phyloP scores from a whole-genome alignment of 306 rosid genomes.

The Argentina anserina region DNA sequence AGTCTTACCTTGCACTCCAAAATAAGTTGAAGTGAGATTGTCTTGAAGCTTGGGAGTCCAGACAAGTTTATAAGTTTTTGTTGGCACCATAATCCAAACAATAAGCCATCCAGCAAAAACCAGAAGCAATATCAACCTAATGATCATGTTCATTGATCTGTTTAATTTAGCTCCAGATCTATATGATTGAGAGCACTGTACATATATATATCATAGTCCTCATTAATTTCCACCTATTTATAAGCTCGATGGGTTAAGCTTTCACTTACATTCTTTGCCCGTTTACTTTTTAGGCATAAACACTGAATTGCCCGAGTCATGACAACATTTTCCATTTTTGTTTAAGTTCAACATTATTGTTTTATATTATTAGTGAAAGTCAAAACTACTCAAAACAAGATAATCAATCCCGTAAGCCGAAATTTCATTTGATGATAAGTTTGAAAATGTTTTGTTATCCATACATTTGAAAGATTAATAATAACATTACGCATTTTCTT shows the following conservation, averaged over 20 bases:
- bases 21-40: conserved; percentile 45
- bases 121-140: conserved; percentile 26
- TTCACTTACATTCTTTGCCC: neutral
- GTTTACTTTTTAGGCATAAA: neutral
- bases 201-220: neutral
- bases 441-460: neutral
- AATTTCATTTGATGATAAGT: neutral
- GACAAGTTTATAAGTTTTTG: conserved; percentile 31
- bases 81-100: conserved; percentile 55
- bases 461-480: neutral
- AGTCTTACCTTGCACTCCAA: conserved; percentile 49
- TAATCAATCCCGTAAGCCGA: neutral
- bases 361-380: neutral
- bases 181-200: neutral
- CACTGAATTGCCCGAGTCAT: neutral
- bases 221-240: neutral
- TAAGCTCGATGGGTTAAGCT: neutral
- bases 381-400: neutral
- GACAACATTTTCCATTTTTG: neutral
- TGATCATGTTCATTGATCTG: neutral
- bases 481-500: too few species aligned
- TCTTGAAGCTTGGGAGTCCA: conserved; percentile 39
- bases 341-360: neutral
- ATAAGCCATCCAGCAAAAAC: conserved; percentile 48
- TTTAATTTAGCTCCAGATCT: neutral